Evolutionary conservation across 2,329 filamentous ascomycete genomes (phyloP), one percentile per base, ranked within the genome.

Genomic region (Chaetomium sp.): DNA sequence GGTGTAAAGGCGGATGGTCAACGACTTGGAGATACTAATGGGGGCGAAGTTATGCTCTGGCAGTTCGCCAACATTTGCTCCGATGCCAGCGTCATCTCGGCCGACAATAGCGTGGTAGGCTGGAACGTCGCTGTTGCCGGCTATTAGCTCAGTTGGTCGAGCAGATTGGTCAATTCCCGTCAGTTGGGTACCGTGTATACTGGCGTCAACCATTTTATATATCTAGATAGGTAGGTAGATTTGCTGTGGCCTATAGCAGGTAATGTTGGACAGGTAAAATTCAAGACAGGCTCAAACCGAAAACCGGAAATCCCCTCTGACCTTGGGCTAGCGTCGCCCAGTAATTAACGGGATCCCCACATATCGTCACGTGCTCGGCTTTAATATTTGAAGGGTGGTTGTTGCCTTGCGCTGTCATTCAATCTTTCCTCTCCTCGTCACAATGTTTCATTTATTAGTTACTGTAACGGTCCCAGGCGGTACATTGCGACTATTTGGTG

Each of bases 1-100:
- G 1, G 73, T 64, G 63, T 84, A 86, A 6, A 86, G 73, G 0
- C 71, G 65, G 37, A 38, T 38, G 37, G 37, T 38, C 37, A 38
- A 38, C 37, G 37, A 38, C 37, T 38, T 38, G 8, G 37, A 38
- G 37, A 38, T 38, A 12, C 12, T 4, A 12, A 38, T 4, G 37
- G 37, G 37, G 37, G 8, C 37, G 37, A 38, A 8, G 37, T 38
- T 38, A 38, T 38, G 8, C 37, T 12, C 37, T 38, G 37, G 37
- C 37, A 38, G 12, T 12, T 12, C 37, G 37, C 37, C 12, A 38
- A 38, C 37, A 38, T 38, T 38, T 12, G 8, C 37, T 38, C 1
- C 37, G 37, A 38, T 38, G 37, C 37, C 12, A 12, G 37, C 12
- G 2, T 38, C 37, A 2, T 38, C 37, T 8, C 37, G 37, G 4